phyloP scores from a whole-genome alignment of 129 eudicot species.

The Lactuca saligna region DNA sequence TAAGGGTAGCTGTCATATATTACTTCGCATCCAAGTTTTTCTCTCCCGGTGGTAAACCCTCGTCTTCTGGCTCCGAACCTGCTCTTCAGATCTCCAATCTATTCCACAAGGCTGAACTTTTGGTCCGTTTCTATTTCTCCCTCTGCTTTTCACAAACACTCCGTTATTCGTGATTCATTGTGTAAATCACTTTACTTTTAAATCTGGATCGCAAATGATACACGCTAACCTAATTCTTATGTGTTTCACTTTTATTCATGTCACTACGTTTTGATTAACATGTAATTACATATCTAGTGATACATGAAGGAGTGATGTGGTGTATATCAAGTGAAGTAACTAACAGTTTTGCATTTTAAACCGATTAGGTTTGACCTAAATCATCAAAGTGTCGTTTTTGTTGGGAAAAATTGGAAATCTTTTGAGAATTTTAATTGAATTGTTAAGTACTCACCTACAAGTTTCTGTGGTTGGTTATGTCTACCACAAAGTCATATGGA shows the following conservation, averaged over 20 bases:
- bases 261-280: constrained; percentile 5
- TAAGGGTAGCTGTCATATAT: constrained; percentile 82
- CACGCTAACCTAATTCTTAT: constrained; percentile 8
- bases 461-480: background rate
- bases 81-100: constrained; percentile 83
- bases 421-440: background rate
- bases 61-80: constrained; percentile 43
- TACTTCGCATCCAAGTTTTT: constrained; percentile 91
- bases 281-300: constrained; percentile 5
- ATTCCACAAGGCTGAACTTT: constrained; percentile 63
- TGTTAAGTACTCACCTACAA: background rate
- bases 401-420: background rate
- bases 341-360: background rate
- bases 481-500: background rate
- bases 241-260: background rate
- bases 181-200: constrained; percentile 2
- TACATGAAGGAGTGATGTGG: constrained; percentile 6
- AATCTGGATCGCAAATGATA: constrained; percentile 12
- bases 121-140: constrained; percentile 46
- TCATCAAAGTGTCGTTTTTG: background rate
- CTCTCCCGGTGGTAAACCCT: constrained; percentile 44
- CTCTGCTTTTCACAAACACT: background rate
- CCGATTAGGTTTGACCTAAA: constrained; percentile 16
- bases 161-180: background rate
- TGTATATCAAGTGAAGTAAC: background rate